Conservation (phyloP, 2,329 filamentous ascomycete species). For the Periglandula ipomoeae region DNA sequence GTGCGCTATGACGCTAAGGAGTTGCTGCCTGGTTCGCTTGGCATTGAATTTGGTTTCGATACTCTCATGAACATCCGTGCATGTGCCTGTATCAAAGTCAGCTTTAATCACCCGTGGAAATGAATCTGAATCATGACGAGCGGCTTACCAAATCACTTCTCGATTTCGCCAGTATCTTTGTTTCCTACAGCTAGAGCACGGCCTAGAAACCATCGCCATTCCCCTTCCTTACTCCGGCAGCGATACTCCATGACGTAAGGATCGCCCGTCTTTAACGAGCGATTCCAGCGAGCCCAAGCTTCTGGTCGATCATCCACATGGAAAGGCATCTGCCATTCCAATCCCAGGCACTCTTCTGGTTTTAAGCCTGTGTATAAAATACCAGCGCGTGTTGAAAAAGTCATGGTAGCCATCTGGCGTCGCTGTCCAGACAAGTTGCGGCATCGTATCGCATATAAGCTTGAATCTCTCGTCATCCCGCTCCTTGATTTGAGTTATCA, state of each 20-base stretch:
- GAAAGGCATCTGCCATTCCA: constrained; percentile 54
- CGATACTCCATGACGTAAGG: constrained; percentile 64
- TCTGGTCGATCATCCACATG: constrained; percentile 59
- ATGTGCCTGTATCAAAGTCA: constrained; percentile 40
- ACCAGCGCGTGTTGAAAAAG: constrained; percentile 72
- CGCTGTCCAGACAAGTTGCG: constrained; percentile 66
- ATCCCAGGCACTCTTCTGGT: constrained; percentile 51
- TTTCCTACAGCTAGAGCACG: constrained; percentile 61
- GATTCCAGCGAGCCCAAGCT: constrained; percentile 48
- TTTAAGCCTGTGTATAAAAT: constrained; percentile 66
- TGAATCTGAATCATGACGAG: constrained; percentile 1
- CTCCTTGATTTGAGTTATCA: constrained; percentile 60
- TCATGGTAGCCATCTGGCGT: constrained; percentile 56
- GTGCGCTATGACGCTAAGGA: constrained; percentile 64
- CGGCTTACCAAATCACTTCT: constrained; percentile 63
- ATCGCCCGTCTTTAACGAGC: constrained; percentile 56
- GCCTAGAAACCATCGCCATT: constrained; percentile 73
- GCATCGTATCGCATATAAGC: constrained; percentile 66
- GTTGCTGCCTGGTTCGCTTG: constrained; percentile 57
- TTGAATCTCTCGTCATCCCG: constrained; percentile 67
- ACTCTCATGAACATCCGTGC: constrained; percentile 69
- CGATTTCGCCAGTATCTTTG: constrained; percentile 54
- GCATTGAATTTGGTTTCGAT: constrained; percentile 60
- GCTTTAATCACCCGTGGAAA: background rate
- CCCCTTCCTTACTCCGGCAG: constrained; percentile 54